Base-by-base conservation (phyloP, 1,284 basidiomycete species). In the Trichosporon ovoides region DNA sequence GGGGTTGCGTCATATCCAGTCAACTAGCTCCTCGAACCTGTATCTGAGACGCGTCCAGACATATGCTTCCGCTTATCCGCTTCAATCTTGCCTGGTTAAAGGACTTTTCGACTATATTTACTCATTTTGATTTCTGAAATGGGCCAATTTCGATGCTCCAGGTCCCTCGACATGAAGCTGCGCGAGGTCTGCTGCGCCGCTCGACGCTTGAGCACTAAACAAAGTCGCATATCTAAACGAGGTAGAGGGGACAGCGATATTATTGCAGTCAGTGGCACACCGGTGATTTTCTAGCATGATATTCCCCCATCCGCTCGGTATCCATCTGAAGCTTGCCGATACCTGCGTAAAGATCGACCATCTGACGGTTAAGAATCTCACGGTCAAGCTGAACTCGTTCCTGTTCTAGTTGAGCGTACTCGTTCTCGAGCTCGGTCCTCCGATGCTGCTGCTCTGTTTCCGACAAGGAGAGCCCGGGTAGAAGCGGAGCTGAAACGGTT, bases 1-100 rank as follows among this genome's bases (percentile, higher is more conserved):
- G n/a, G n/a, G n/a, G 43, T 48, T 48, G 43, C 43, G 43, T 48
- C 43, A 48, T 24, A 18, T 48, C 43, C 43, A 28, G 43, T 48
- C 43, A 48, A n/a, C 43, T 12, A 3, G 35, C 35, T n/a, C 13
- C 28, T 13, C 10, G 22, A 31, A 7, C 6, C 24, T 46, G 24
- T 24, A n/a, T 28, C 24, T 48, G 16, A 28, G 28, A 22, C 22
- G n/a, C n/a, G 43, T 28, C n/a, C n/a, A 48, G 43, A 48, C 43
- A 31, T 31, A 31, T 31, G 28, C 28, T 31, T 31, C 28, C 28
- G 28, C 28, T n/a, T 31, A 31, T 31, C 9, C 5, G 28, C 28
- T 31, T 31, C n/a, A n/a, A n/a, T n/a, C n/a, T n/a, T n/a, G n/a
- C n/a, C n/a, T n/a, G n/a, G n/a, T n/a, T n/a, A n/a, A n/a, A n/a